Evolutionary conservation across 345 rosid species (phyloP), one percentile per base, ranked within the genome.

Genomic region (Eucalyptus caleyi): DNA sequence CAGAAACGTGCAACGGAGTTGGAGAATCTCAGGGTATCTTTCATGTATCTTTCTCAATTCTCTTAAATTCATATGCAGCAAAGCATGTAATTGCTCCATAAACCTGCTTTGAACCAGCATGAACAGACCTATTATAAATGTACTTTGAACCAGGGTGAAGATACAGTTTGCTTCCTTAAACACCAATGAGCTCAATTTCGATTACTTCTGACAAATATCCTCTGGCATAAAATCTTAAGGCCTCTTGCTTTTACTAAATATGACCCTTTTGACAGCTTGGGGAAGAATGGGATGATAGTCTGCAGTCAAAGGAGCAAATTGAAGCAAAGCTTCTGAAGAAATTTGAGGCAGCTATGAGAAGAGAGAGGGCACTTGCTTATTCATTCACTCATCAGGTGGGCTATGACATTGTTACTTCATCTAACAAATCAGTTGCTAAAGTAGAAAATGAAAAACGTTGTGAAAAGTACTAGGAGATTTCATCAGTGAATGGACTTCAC

Each of bases 201-300:
- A 77, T 40, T 40, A 77, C 85, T 21, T 77, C 47, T 77, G 3
- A 77, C 27, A 21, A 77, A 2, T 40, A 40, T 40, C 30, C 27
- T 24, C 47, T 6, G 27, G 85, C 85, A 11, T 77, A 23, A 65
- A 37, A 21, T 77, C 85, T 40, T 40, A 77, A 23, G 27, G 87
- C 89, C 50, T 56, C n/a, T 16, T 77, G 54, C 62, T 30, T 81
- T 15, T 47, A 67, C 91, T 89, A 19, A 90, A 40, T 88, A 45
- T 49, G 14, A 77, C 27, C 42, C 8, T 89, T 62, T 90, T 86
- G 89, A 90, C 96, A 96, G 99, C 95, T 93, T 50, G 98, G 96
- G n/a, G 99, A 96, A 88, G 95, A 95, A 56, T 97, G 99, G 99
- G 95, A 96, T 92, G 99, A 97, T 92, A 97, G 99, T 89, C 89